These are phyloP conservation scores for Fusarium paranaense DNA, from an alignment of 2,329 filamentous ascomycete species.

Conservation along the genomic window DNA sequence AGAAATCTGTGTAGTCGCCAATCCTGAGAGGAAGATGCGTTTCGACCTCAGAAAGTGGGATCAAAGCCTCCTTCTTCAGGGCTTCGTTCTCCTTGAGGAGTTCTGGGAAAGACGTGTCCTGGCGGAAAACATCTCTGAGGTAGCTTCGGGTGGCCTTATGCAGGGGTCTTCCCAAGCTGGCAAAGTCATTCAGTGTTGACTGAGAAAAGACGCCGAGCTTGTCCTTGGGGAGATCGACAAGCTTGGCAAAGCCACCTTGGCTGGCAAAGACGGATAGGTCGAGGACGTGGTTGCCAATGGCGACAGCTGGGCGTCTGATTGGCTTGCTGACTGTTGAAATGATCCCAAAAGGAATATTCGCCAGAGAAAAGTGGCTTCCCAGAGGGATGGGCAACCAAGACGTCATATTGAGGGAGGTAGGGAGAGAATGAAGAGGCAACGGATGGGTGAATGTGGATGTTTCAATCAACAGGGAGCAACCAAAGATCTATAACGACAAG, in stretches of 20 bases:
- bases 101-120: conserved; percentile 60
- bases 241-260: conserved; percentile 52
- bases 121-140: conserved; percentile 69
- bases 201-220: conserved; percentile 44
- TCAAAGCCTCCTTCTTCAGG: conserved; percentile 45
- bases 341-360: conserved; percentile 86
- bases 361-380: conserved; percentile 60
- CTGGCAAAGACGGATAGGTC: conserved; percentile 73
- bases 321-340: conserved; percentile 71
- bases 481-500: too few species aligned
- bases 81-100: conserved; percentile 51
- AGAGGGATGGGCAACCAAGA: conserved; percentile 42
- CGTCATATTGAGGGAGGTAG: conserved; percentile 6
- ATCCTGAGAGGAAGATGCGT: conserved; percentile 81
- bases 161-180: conserved; percentile 71
- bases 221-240: conserved; percentile 41
- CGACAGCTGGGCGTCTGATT: conserved; percentile 73
- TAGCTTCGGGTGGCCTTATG: conserved; percentile 76
- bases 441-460: not conserved
- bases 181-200: conserved; percentile 49
- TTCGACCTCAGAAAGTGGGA: conserved; percentile 58
- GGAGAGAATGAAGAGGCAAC: not conserved
- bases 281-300: conserved; percentile 77
- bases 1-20: conserved; percentile 89
- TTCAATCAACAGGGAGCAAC: too few species aligned